These are phyloP conservation scores for Misopates orontium DNA, from an alignment of 257 asterid genomes.

Conservation along the genomic window DNA sequence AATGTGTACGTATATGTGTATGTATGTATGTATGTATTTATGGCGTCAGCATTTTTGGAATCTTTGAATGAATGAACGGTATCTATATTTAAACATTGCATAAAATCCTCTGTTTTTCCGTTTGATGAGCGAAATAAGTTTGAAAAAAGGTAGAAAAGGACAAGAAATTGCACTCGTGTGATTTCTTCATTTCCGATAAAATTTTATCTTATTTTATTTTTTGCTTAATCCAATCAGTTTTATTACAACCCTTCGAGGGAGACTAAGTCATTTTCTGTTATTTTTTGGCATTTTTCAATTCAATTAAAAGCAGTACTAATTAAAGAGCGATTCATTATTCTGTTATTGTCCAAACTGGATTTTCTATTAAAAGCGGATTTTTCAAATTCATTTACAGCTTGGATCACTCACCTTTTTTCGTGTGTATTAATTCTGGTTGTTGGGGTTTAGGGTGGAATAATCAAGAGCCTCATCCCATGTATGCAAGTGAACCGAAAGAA, in stretches of 20 bases:
- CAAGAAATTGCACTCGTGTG: conserved; percentile 49
- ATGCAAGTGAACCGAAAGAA: conserved; percentile 30
- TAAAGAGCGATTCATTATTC: too few relatives aligned
- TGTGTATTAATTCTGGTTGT: background rate
- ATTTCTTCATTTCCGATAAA: background rate
- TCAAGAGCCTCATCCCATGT: conserved; percentile 50
- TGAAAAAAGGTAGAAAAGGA: conserved; percentile 45
- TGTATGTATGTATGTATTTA: background rate
- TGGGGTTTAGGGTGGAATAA: conserved; percentile 50
- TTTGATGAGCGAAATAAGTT: conserved; percentile 47
- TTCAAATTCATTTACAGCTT: background rate
- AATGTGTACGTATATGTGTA: too few relatives aligned
- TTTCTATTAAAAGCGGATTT: too few relatives aligned
- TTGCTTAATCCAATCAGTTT: background rate
- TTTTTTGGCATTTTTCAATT: too few relatives aligned
- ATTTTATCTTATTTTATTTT: background rate
- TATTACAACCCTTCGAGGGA: too few relatives aligned
- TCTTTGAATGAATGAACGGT: conserved; percentile 17
- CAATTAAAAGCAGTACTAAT: too few relatives aligned
- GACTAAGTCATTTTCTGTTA: background rate
- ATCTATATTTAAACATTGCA: background rate
- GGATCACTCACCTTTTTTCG: background rate
- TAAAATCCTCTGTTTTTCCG: conserved; percentile 36
- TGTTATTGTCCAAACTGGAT: too few relatives aligned
- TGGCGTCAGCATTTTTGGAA: conserved; percentile 22